Evolutionary conservation across 257 asterid species (phyloP).

Genomic region (Paulownia fortunei): DNA sequence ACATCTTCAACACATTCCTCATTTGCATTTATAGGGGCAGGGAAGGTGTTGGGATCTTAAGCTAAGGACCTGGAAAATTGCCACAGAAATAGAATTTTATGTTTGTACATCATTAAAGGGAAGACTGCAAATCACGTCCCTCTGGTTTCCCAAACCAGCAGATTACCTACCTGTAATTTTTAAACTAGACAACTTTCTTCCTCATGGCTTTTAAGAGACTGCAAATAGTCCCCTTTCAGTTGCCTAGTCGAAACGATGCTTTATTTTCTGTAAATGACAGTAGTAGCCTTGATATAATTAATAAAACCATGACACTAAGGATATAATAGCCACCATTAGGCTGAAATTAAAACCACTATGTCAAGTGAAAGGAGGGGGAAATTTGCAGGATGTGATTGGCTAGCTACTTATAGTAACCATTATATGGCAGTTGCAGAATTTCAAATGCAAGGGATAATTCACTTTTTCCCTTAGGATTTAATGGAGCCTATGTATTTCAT

Average conservation of each 20-base stretch:
- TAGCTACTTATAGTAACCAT: not conserved
- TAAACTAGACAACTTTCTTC: not conserved
- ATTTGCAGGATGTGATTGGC: not conserved
- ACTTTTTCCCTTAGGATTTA: not conserved
- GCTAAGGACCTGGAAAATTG: not conserved
- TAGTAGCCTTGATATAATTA: not conserved
- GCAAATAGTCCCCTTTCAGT: not conserved
- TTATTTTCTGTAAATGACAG: not conserved
- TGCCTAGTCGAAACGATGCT: not conserved
- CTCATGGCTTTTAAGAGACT: not conserved
- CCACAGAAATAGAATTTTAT: not conserved
- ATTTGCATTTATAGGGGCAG: not conserved
- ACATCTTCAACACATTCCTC: not conserved
- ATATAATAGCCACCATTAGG: not conserved
- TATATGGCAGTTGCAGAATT: not conserved
- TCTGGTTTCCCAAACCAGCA: not conserved
- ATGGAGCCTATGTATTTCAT: not conserved
- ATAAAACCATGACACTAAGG: not conserved
- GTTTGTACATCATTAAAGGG: not conserved
- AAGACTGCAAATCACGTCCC: not conserved
- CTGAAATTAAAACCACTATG: not conserved
- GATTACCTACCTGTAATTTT: not conserved
- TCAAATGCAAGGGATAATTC: not conserved
- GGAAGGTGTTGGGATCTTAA: not conserved
- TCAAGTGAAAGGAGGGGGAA: slow-evolving; percentile 1